Percentiles rank a stretch among this genome's conserved stretches.
Evolutionary conservation across 306 rosid genomes (phyloP).

Genomic region (Quercus alba): DNA sequence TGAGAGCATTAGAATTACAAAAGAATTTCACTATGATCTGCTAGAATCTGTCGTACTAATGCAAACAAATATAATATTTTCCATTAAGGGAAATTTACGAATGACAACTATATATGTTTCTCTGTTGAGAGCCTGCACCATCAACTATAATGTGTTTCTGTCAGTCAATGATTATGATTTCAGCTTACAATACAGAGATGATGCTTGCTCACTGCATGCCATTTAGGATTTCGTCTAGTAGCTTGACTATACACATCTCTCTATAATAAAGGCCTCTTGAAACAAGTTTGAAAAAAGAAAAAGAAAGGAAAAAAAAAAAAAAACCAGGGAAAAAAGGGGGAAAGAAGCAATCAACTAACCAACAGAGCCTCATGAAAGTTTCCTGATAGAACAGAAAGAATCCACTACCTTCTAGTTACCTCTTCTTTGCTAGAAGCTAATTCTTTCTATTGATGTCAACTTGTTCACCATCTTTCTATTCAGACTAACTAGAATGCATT

Average conservation of each 20-base stretch:
- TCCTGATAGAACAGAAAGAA: slow-evolving; percentile 34
- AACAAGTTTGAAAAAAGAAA: slow-evolving; percentile 24
- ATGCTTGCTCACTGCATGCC: slow-evolving; percentile 38
- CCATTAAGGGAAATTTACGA: slow-evolving; percentile 19
- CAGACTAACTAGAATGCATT: slow-evolving; percentile 22
- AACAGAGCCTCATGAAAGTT: slow-evolving; percentile 30
- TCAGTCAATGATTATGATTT: slow-evolving; percentile 17
- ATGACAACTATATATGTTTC: slow-evolving; percentile 22
- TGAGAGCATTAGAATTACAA: slow-evolving; percentile 33
- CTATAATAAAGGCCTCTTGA: slow-evolving; percentile 27
- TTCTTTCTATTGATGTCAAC: slow-evolving; percentile 27
- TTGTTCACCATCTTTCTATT: slow-evolving; percentile 30
- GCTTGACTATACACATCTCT: slow-evolving; percentile 59
- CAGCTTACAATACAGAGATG: slow-evolving; percentile 19
- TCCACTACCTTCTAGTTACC: slow-evolving; percentile 36
- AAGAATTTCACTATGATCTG: slow-evolving; percentile 46
- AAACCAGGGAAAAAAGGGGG: slow-evolving; percentile 9
- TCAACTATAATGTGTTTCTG: slow-evolving; percentile 28
- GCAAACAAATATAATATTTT: slow-evolving; percentile 37
- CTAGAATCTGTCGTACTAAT: slow-evolving; percentile 30
- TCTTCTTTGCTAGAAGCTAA: slow-evolving; percentile 33
- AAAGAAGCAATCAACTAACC: slow-evolving; percentile 28
- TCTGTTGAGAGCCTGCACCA: slow-evolving; percentile 32
- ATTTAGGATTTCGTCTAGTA: slow-evolving; percentile 29
- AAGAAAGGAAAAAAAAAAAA: not conserved